Evolutionary conservation across 148 eudicot genomes (phyloP), one percentile per base, ranked within the genome.

Genomic region (Rhododendron henanense): DNA sequence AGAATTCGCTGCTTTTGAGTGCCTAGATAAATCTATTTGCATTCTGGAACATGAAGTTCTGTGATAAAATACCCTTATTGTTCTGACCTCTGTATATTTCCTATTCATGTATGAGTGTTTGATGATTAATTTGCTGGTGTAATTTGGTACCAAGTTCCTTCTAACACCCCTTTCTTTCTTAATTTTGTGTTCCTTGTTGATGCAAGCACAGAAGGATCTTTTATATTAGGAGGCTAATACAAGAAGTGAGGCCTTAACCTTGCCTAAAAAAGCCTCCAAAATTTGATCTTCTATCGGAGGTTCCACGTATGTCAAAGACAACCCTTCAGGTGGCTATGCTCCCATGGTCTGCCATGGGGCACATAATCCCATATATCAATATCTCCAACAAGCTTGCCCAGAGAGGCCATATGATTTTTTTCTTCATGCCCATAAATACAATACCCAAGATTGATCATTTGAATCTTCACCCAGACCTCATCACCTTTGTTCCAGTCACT

Each of bases 301-400:
- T 21, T 63, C 28, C 10, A 63, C 25, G 7, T 65, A 65, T 65
- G 73, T 65, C 73, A 11, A 65, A 25, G 31, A 65, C 9, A 65
- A 65, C 73, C 10, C 71, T 93, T 65, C 91, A 86, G 50, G 85
- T 93, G 83, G 90, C 88, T 18, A 93, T 93, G 94, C 90, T 88
- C 63, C 94, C 94, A 61, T 93, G 94, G 94, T 90, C 88, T 83
- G 94, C 93, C 48, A 84, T 91, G 21, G 94, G 94, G 73, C 94
- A 93, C 85, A 83, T 89, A 45, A 90, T 91, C 37, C 84, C 93
- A 47, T 91, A 65, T 61, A 89, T 90, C 14, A 93, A 90, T 77
- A 45, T 90, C 37, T 87, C 92, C 90, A 91, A 93, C 92, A 90
- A 88, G 87, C 85, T 93, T 16, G 91, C 92, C 5, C 86, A 89